phyloP scores from a whole-genome alignment of 192 early-diverging fungal species.

The Funneliformis geosporum region DNA sequence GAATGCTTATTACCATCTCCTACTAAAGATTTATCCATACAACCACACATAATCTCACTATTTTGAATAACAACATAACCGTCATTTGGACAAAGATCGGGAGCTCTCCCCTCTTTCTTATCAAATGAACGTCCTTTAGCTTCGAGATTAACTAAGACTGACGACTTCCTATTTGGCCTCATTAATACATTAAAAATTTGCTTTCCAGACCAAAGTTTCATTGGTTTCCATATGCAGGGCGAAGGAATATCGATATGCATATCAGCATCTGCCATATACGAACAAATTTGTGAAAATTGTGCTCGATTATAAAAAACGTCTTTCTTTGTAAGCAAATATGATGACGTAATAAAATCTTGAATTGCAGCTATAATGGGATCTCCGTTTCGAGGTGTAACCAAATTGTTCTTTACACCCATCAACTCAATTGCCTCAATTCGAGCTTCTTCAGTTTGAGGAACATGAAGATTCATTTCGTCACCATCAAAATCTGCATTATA shows the following conservation, averaged over 20 bases:
- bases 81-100: conserved; percentile 86
- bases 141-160: conserved; percentile 83
- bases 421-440: conserved; percentile 93
- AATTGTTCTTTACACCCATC: conserved; percentile 96
- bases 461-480: conserved; percentile 99
- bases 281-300: conserved; percentile 90
- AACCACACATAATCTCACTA: conserved; percentile 93
- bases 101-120: conserved; percentile 57
- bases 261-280: conserved; percentile 86
- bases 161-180: conserved; percentile 72
- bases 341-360: conserved; percentile 99
- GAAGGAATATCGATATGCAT: conserved; percentile 89
- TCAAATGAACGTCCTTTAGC: conserved; percentile 79
- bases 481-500: conserved; percentile 99
- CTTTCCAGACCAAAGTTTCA: conserved; percentile 94
- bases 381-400: conserved; percentile 98
- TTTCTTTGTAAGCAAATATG: conserved; percentile 90
- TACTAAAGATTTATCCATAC: conserved; percentile 92
- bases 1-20: conserved; percentile 97
- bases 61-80: conserved; percentile 89
- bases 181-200: conserved; percentile 90
- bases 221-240: conserved; percentile 89
- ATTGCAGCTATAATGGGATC: conserved; percentile 98
- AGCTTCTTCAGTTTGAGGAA: conserved; percentile 99
- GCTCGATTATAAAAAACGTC: conserved; percentile 94